Evolutionary conservation across 306 rosid genomes (phyloP).

Genomic region (Lathyrus tuberosus): DNA sequence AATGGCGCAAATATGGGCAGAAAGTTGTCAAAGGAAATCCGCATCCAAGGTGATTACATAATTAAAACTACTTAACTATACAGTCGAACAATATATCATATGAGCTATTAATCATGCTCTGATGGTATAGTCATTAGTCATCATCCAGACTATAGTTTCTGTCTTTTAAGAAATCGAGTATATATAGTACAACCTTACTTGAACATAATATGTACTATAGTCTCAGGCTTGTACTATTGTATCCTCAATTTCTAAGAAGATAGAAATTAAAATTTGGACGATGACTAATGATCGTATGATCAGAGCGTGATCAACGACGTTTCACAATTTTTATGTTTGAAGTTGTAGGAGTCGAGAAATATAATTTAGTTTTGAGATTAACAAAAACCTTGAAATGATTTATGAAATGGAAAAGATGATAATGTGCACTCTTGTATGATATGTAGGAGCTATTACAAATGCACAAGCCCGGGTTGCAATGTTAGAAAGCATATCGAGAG

Average conservation of each 20-base stretch:
- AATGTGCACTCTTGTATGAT: constrained; percentile 18
- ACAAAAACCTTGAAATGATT: neutral
- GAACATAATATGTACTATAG: too few relatives aligned
- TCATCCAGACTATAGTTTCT: too few relatives aligned
- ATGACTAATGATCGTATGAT: too few relatives aligned
- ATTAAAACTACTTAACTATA: neutral
- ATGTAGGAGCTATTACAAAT: constrained; percentile 88
- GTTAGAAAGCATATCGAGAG: constrained; percentile 90
- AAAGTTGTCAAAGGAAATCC: constrained; percentile 87
- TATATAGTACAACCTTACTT: too few relatives aligned
- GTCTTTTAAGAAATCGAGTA: too few relatives aligned
- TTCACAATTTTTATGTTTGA: neutral
- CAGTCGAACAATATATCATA: too few relatives aligned
- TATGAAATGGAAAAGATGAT: neutral
- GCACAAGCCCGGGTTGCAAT: constrained; percentile 73
- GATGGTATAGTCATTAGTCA: too few relatives aligned
- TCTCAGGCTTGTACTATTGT: too few relatives aligned
- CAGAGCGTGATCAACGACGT: neutral
- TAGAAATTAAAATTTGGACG: too few relatives aligned
- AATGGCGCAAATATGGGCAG: constrained; percentile 93
- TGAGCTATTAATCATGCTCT: too few relatives aligned
- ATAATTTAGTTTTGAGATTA: neutral
- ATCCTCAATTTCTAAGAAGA: too few relatives aligned
- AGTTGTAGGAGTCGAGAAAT: neutral
- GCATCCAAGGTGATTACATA: constrained; percentile 65